Evolutionary conservation across 2,329 filamentous ascomycete species (phyloP).

Genomic region (Drechslerella coelobrocha): DNA sequence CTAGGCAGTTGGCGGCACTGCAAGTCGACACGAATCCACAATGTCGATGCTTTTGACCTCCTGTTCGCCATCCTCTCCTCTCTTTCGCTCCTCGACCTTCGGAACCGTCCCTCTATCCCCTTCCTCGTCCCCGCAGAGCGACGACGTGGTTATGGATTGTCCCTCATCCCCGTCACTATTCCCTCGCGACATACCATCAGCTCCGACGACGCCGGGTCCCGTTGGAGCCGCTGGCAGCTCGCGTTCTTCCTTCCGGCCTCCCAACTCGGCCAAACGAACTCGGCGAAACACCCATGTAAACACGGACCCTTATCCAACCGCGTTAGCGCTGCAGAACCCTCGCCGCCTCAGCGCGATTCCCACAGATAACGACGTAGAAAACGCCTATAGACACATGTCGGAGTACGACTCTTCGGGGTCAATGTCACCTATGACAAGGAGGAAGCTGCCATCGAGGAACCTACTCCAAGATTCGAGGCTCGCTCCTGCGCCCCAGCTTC

Average conservation of each 20-base stretch:
- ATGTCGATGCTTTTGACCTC: conserved; percentile 46
- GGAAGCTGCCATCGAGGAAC: conserved; percentile 35
- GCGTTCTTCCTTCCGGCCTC: conserved; percentile 42
- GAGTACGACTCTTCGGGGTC: conserved; percentile 42
- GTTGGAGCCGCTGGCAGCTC: background rate
- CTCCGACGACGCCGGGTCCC: conserved; percentile 41
- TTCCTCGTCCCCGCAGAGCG: conserved; percentile 34
- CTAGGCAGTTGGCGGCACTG: background rate
- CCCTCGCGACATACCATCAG: conserved; percentile 37
- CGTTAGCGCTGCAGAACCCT: conserved; percentile 22
- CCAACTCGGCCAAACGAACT: conserved; percentile 45
- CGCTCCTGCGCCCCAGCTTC: conserved; percentile 28
- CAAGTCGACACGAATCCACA: conserved; percentile 1
- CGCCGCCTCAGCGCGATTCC: conserved; percentile 44
- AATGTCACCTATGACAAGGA: conserved; percentile 35
- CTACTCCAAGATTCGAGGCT: conserved; percentile 38
- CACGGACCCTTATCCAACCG: conserved; percentile 36
- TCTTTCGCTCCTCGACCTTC: conserved; percentile 43
- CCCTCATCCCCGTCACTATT: conserved; percentile 42
- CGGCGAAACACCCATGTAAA: conserved; percentile 39
- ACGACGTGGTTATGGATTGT: conserved; percentile 47
- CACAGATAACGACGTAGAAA: conserved; percentile 38
- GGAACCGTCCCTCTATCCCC: conserved; percentile 38
- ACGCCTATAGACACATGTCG: conserved; percentile 44
- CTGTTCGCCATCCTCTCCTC: conserved; percentile 11